phyloP scores from a whole-genome alignment of 2,329 filamentous ascomycete species.

The Colletotrichum simmondsii region DNA sequence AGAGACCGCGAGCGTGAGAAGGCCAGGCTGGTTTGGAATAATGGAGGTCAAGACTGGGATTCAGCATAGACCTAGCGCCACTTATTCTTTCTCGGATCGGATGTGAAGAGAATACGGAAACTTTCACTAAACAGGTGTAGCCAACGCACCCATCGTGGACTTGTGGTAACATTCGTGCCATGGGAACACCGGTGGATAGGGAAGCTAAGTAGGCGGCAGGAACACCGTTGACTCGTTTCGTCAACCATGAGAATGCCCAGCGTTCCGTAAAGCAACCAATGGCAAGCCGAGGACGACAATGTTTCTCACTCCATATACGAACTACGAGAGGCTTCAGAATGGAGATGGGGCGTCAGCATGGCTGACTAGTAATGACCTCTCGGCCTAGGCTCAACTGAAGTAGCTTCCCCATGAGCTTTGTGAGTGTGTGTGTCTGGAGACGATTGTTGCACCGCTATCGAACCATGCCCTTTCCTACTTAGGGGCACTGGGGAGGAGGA shows the following conservation, averaged over 20 bases:
- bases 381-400: neutral
- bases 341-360: neutral
- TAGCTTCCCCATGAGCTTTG: neutral
- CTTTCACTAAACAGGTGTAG: neutral
- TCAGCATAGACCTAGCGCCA: neutral
- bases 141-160: neutral
- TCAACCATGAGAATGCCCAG: neutral
- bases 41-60: neutral
- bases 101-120: neutral
- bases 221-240: neutral
- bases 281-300: neutral
- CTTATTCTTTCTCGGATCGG: neutral
- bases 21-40: neutral
- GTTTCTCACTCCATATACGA: neutral
- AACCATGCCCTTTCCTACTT: neutral
- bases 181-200: no score
- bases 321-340: neutral
- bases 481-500: neutral
- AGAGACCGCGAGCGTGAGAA: neutral
- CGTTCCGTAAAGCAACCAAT: neutral
- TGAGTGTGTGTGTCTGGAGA: neutral
- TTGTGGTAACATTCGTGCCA: neutral
- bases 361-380: neutral
- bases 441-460: neutral
- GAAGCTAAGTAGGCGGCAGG: neutral